Conservation (phyloP, 306 rosid species). For the Chamaecrista fasciculata region DNA sequence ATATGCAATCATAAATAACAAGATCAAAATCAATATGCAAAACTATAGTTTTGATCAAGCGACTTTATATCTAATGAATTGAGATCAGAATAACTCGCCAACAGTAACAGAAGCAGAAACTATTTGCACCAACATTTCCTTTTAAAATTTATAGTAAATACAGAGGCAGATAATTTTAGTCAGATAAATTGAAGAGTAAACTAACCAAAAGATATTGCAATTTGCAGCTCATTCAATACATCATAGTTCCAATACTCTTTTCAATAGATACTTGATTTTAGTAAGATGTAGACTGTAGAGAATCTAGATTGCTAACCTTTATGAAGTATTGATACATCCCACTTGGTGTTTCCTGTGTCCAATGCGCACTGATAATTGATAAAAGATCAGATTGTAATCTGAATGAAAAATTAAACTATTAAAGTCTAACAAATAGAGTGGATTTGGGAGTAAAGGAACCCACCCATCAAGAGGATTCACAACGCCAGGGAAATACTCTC, state of each 20-base stretch:
- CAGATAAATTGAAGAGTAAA: not conserved
- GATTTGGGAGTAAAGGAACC: slow-evolving; percentile 30
- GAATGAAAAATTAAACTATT: slow-evolving; percentile 5
- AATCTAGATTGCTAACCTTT: slow-evolving; percentile 58
- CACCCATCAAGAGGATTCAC: slow-evolving; percentile 91
- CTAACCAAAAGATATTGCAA: not conserved
- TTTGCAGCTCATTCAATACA: not conserved
- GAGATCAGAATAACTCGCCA: not conserved
- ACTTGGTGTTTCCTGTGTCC: slow-evolving; percentile 77
- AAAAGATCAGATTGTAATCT: slow-evolving; percentile 26
- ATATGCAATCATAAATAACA: not conserved
- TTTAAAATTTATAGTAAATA: not conserved
- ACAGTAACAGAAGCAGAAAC: slow-evolving; percentile 4
- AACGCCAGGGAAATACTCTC: slow-evolving; percentile 90
- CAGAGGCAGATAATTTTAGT: slow-evolving; percentile 4
- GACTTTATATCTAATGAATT: not conserved
- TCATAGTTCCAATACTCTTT: not conserved
- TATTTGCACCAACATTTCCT: slow-evolving; percentile 7
- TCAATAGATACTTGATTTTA: not conserved
- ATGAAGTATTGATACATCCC: slow-evolving; percentile 97
- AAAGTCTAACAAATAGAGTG: slow-evolving; percentile 16
- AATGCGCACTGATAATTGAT: slow-evolving; percentile 62
- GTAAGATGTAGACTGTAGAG: slow-evolving; percentile 20
- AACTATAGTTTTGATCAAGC: not conserved
- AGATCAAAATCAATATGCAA: slow-evolving; percentile 6